Percentiles rank a stretch among this genome's conserved stretches.
These are phyloP conservation scores for Rhodosporidiobolus sp. DNA, from an alignment of 768 basidiomycete species.

Conservation along the genomic window DNA sequence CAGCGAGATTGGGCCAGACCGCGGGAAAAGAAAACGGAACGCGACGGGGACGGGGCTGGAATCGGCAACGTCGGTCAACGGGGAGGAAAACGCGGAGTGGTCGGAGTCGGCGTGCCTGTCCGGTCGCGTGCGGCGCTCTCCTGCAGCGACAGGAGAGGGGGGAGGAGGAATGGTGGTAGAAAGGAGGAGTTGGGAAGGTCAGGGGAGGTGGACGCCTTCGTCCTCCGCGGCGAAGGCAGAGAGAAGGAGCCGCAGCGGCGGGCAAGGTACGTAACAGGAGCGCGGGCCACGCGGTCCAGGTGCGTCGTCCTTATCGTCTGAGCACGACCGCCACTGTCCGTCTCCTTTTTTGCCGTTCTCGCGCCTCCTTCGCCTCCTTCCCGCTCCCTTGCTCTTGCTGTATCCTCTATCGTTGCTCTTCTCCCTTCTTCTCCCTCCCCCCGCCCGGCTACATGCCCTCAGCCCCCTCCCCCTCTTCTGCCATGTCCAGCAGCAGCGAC, in stretches of 20 bases:
- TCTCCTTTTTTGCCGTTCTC: neutral
- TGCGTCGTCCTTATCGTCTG: neutral
- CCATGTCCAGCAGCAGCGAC: neutral
- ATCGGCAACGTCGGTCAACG: too few species aligned
- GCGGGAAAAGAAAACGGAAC: too few species aligned
- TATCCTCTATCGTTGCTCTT: too few species aligned
- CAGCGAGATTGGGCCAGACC: too few species aligned
- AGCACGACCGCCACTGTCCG: too few species aligned
- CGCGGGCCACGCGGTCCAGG: neutral
- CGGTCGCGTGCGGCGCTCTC: too few species aligned
- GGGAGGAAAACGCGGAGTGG: too few species aligned
- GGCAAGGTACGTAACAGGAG: too few species aligned
- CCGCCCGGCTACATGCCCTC: neutral
- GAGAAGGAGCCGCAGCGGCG: too few species aligned
- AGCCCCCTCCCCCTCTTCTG: slow-evolving; percentile 5
- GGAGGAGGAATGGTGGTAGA: neutral
- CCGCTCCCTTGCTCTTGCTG: too few species aligned
- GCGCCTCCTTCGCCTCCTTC: neutral
- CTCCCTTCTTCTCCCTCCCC: neutral
- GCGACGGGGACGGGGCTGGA: too few species aligned
- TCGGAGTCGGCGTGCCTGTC: too few species aligned
- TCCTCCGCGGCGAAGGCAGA: neutral
- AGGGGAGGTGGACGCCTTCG: neutral
- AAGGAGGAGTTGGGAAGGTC: neutral
- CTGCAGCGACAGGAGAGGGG: neutral